phyloP scores from a whole-genome alignment of 331 rosid species.

The Dryas integrifolia region DNA sequence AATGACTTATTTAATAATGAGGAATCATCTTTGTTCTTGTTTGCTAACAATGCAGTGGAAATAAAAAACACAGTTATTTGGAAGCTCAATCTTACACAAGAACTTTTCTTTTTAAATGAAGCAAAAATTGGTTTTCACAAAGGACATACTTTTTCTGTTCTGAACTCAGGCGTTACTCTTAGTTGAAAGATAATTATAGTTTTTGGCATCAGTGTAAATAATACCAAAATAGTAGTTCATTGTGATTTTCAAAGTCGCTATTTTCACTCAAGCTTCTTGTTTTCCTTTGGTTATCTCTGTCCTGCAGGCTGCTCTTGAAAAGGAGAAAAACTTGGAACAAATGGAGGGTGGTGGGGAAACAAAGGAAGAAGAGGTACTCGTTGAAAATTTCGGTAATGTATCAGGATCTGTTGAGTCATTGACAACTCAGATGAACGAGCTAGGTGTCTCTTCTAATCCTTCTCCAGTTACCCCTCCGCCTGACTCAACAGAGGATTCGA shows the following conservation, averaged over 20 bases:
- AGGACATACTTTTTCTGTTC: not conserved
- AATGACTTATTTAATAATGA: not conserved
- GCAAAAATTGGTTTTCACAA: not conserved
- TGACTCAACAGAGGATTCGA: conserved; percentile 44
- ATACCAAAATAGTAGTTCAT: not conserved
- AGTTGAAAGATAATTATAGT: not conserved
- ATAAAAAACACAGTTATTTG: not conserved
- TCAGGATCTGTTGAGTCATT: conserved; percentile 41
- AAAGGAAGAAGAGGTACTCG: conserved; percentile 27
- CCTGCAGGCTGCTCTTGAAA: conserved; percentile 73
- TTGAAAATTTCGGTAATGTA: conserved; percentile 24
- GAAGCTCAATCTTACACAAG: not conserved
- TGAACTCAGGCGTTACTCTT: not conserved
- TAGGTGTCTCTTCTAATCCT: conserved; percentile 53
- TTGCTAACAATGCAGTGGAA: not conserved
- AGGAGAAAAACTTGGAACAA: conserved; percentile 48
- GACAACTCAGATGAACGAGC: conserved; percentile 54
- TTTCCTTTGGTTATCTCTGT: conserved; percentile 8
- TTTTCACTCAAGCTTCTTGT: conserved; percentile 10
- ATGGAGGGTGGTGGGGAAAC: conserved; percentile 33
- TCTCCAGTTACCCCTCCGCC: conserved; percentile 39
- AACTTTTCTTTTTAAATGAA: not conserved
- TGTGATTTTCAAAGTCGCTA: conserved; percentile 1
- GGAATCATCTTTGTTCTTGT: not conserved
- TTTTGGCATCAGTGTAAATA: not conserved